Conservation (phyloP, 805 yeast species). For the Candida parachauliodes region DNA sequence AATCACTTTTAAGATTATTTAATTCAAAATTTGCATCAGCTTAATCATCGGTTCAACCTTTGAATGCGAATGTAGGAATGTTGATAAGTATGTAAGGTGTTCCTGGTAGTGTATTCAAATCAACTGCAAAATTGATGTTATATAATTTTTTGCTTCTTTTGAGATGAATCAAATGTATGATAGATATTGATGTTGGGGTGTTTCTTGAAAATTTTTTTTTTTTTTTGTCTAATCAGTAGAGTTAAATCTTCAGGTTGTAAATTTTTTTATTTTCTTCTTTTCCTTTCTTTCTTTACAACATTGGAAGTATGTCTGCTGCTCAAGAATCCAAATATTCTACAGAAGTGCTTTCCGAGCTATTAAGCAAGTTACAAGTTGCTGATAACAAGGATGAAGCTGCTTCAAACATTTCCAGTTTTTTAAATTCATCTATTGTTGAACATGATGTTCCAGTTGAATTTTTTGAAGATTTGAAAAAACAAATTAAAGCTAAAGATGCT, state of each 20-base stretch:
- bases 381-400: constrained; percentile 86
- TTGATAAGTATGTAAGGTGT: too few relatives aligned
- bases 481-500: constrained; percentile 78
- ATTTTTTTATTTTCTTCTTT: constrained; percentile 9
- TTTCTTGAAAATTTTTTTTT: constrained; percentile 4
- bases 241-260: too few relatives aligned
- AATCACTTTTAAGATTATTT: too few relatives aligned
- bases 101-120: background rate
- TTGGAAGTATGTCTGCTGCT: constrained; percentile 47
- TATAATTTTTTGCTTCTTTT: background rate
- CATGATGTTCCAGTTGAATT: constrained; percentile 94
- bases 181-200: constrained; percentile 4
- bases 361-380: constrained; percentile 89
- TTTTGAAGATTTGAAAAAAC: constrained; percentile 71
- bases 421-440: constrained; percentile 96
- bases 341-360: constrained; percentile 89
- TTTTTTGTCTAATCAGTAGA: constrained; percentile 1
- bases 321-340: constrained; percentile 60
- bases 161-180: background rate
- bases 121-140: background rate
- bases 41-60: too few relatives aligned
- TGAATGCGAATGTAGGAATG: too few relatives aligned
- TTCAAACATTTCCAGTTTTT: constrained; percentile 83
- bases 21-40: too few relatives aligned
- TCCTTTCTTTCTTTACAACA: constrained; percentile 15